A percentile compares a stretch with the other conserved stretches of the same genome.
These are phyloP conservation scores for Fusarium napiforme DNA, from an alignment of 2,329 filamentous ascomycete species.

Conservation along the genomic window DNA sequence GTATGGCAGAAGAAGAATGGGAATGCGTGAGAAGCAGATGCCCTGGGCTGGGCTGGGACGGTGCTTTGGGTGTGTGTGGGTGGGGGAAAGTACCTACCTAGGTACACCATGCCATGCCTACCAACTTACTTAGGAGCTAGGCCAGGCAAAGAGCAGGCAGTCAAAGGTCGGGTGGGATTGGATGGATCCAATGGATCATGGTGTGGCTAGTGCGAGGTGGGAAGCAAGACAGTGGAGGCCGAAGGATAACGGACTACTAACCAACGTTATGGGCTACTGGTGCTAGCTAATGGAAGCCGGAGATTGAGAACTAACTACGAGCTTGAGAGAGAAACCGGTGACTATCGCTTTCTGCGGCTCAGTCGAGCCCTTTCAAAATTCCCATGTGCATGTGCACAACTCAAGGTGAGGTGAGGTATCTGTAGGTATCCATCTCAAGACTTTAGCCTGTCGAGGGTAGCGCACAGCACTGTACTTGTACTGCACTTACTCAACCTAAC, in stretches of 20 bases:
- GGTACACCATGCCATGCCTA: background rate
- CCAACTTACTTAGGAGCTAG: background rate
- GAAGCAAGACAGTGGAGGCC: background rate
- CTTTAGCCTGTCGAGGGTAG: slow-evolving; percentile 11
- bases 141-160: slow-evolving; percentile 3
- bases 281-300: background rate
- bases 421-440: background rate
- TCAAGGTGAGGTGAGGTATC: background rate
- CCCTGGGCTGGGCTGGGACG: background rate
- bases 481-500: background rate
- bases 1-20: slow-evolving; percentile 39
- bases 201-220: background rate
- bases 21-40: slow-evolving; percentile 35
- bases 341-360: slow-evolving; percentile 22
- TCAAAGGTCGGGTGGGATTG: background rate
- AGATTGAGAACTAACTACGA: background rate
- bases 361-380: slow-evolving; percentile 16
- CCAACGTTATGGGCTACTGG: background rate
- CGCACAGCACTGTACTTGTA: background rate
- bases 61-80: slow-evolving; percentile 13
- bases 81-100: slow-evolving; percentile 16
- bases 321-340: background rate
- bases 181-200: slow-evolving; percentile 1
- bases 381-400: slow-evolving; percentile 2
- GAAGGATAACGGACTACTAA: background rate